Evolutionary conservation across 73 alveolate genomes (phyloP).

Genomic region (Blepharisma japonicum): DNA sequence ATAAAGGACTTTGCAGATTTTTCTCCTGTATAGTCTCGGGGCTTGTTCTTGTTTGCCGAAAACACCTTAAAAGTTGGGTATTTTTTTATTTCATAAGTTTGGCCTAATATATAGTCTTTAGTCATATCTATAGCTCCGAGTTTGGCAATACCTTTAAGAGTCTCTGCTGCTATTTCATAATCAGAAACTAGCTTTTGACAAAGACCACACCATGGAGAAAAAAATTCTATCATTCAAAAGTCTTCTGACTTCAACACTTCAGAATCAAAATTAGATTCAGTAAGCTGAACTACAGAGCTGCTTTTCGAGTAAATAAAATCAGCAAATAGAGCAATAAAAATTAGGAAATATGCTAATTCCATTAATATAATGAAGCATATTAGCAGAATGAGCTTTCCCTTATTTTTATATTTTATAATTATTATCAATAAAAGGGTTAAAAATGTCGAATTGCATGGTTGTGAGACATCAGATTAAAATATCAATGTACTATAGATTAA

Average conservation of each 20-base stretch:
- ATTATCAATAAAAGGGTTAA: no score
- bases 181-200: slow-evolving; percentile 89
- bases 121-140: slow-evolving; percentile 87
- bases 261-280: slow-evolving; percentile 66
- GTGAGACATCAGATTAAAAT: no score
- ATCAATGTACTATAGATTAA: no score
- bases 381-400: no score
- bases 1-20: slow-evolving; percentile 82
- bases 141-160: slow-evolving; percentile 83
- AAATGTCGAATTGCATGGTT: no score
- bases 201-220: slow-evolving; percentile 97
- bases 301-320: slow-evolving; percentile 41
- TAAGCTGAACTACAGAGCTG: slow-evolving; percentile 71
- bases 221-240: slow-evolving; percentile 85
- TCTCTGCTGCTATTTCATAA: slow-evolving; percentile 90
- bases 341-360: no score
- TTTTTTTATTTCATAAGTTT: slow-evolving; percentile 80
- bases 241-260: slow-evolving; percentile 72
- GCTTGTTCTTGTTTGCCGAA: slow-evolving; percentile 67
- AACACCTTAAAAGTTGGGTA: slow-evolving; percentile 94
- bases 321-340: no score
- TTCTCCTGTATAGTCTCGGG: slow-evolving; percentile 73
- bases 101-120: slow-evolving; percentile 63
- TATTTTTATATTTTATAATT: no score
- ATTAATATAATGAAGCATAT: no score